These are phyloP conservation scores for Apocynum venetum DNA, from an alignment of 257 asterid genomes.

Conservation along the genomic window DNA sequence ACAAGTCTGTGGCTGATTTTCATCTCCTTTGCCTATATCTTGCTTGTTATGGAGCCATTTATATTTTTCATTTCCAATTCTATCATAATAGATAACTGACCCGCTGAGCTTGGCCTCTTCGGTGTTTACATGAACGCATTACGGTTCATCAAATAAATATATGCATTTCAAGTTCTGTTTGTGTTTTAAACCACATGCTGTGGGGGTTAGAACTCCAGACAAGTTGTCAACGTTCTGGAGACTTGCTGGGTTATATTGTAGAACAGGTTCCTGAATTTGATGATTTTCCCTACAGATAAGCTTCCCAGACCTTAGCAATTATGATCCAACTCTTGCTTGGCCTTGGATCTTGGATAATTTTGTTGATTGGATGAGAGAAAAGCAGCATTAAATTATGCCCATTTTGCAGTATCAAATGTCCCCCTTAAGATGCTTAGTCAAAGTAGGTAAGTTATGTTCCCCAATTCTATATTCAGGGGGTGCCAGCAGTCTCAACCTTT, in stretches of 20 bases:
- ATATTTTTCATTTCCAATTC: neutral
- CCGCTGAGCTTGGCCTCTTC: neutral
- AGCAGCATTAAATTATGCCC: constrained; percentile 19
- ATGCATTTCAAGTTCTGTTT: neutral
- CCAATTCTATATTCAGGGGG: constrained; percentile 2
- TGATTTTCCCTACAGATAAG: constrained; percentile 46
- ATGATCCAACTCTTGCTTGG: constrained; percentile 70
- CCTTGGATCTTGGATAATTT: constrained; percentile 75
- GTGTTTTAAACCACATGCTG: neutral
- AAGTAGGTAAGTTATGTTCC: neutral
- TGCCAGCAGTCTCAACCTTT: constrained; percentile 8
- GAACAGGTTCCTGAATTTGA: constrained; percentile 1
- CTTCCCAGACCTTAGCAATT: constrained; percentile 69
- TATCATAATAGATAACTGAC: neutral
- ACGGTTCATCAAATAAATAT: neutral
- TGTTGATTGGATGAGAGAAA: constrained; percentile 62
- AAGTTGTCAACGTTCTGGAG: neutral
- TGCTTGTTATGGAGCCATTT: neutral
- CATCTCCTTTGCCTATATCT: neutral
- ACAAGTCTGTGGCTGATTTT: constrained; percentile 9
- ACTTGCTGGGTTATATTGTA: neutral
- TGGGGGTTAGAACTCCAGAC: neutral
- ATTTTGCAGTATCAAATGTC: neutral
- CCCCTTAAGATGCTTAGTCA: neutral
- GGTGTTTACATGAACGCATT: neutral